phyloP scores from a whole-genome alignment of 352 stramenopile genomes.

The Phytophthora constricta region DNA sequence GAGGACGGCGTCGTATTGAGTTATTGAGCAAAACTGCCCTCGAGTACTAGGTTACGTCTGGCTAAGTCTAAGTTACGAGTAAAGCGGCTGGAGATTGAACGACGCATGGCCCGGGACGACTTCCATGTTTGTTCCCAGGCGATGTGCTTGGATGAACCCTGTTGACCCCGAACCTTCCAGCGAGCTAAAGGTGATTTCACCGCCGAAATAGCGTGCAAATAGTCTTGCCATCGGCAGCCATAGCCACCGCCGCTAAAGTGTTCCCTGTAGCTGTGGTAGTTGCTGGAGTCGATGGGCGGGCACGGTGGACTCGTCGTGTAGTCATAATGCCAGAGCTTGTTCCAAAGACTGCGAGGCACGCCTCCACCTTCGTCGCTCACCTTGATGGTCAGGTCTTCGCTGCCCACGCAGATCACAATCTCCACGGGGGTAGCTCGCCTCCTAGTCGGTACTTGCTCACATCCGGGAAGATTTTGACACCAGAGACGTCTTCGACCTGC shows the following conservation, averaged over 20 bases:
- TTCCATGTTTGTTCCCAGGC: conserved; percentile 77
- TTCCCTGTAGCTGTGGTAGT: conserved; percentile 79
- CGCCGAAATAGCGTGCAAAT: conserved; percentile 99
- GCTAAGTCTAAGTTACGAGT: conserved; percentile 44
- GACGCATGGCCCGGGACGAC: conserved; percentile 71
- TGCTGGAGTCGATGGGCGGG: conserved; percentile 60
- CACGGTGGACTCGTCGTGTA: conserved; percentile 96
- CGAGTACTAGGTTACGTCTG: too few relatives aligned
- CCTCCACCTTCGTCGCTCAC: conserved; percentile 98
- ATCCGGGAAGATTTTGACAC: conserved; percentile 79
- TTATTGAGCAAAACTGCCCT: too few relatives aligned
- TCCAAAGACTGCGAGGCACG: conserved; percentile 96
- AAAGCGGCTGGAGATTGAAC: conserved; percentile 42
- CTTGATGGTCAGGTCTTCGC: conserved; percentile 97
- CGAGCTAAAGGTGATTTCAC: conserved; percentile 98
- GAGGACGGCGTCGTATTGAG: too few relatives aligned
- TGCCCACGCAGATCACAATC: conserved; percentile 98
- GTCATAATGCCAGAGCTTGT: conserved; percentile 98
- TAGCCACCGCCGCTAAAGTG: conserved; percentile 97
- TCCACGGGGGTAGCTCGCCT: conserved; percentile 90
- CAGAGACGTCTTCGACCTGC: conserved; percentile 54
- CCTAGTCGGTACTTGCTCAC: conserved; percentile 69
- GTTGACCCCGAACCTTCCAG: conserved; percentile 99
- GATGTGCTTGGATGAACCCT: conserved; percentile 81
- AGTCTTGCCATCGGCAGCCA: conserved; percentile 92